A percentile compares a stretch with the other conserved stretches of the same genome.
phyloP scores from a whole-genome alignment of 768 basidiomycete genomes.

The Auricularia sp. region DNA sequence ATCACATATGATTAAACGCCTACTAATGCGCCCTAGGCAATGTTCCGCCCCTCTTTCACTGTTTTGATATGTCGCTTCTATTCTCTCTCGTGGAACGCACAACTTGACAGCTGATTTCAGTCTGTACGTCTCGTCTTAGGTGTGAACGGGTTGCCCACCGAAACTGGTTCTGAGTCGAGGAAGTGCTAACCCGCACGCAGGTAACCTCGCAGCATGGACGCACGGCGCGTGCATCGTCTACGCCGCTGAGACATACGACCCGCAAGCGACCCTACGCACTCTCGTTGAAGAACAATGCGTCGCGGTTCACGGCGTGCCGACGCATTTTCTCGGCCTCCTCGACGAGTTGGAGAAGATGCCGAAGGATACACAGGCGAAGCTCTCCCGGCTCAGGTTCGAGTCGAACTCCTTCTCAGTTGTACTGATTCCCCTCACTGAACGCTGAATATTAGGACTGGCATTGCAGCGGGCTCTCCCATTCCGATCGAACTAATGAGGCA shows the following conservation, averaged over 20 bases:
- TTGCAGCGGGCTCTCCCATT: slow-evolving; percentile 69
- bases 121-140: slow-evolving; percentile 8
- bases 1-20: slow-evolving; percentile 12
- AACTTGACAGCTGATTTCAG: background rate
- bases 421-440: background rate
- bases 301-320: slow-evolving; percentile 75
- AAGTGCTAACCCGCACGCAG: slow-evolving; percentile 23
- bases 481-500: slow-evolving; percentile 73
- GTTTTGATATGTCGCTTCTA: slow-evolving; percentile 62
- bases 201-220: slow-evolving; percentile 69
- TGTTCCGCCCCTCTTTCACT: slow-evolving; percentile 76
- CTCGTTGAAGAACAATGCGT: slow-evolving; percentile 49
- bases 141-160: background rate
- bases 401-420: background rate
- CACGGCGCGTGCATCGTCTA: slow-evolving; percentile 70
- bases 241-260: slow-evolving; percentile 53
- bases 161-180: slow-evolving; percentile 22
- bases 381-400: slow-evolving; percentile 43
- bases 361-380: slow-evolving; percentile 36
- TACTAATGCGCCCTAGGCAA: slow-evolving; percentile 41
- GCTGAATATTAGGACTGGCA: slow-evolving; percentile 49
- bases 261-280: slow-evolving; percentile 15
- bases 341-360: slow-evolving; percentile 47
- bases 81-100: background rate
- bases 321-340: slow-evolving; percentile 71